These are phyloP conservation scores for Albophoma yamanashiensis DNA, from an alignment of 2,329 filamentous ascomycete species.

Conservation along the genomic window DNA sequence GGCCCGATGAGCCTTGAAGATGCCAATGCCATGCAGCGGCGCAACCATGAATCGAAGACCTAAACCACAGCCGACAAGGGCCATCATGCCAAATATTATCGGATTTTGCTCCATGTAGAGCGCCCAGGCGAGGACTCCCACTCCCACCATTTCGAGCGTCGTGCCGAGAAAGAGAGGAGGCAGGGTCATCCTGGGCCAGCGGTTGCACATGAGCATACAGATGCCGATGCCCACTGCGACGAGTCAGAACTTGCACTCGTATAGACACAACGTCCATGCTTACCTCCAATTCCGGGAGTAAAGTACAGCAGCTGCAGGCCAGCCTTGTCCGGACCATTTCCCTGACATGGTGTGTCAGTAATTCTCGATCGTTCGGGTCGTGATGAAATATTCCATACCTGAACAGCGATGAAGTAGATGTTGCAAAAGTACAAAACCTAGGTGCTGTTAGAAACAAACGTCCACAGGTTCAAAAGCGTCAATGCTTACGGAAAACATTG, in stretches of 20 bases:
- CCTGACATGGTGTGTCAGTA: constrained; percentile 17
- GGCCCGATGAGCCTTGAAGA: constrained; percentile 47
- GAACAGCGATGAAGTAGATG: constrained; percentile 55
- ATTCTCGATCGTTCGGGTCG: background rate
- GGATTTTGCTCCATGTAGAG: constrained; percentile 35
- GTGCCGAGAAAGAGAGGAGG: constrained; percentile 45
- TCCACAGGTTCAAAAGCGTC: background rate
- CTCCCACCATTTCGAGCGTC: constrained; percentile 44
- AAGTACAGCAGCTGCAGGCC: constrained; percentile 52
- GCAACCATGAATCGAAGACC: constrained; percentile 56
- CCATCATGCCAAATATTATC: constrained; percentile 56
- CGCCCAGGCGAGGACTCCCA: constrained; percentile 47
- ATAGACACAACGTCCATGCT: background rate
- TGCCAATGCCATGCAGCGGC: constrained; percentile 50
- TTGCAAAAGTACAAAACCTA: constrained; percentile 57
- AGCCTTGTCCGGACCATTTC: constrained; percentile 36
- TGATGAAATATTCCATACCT: constrained; percentile 11
- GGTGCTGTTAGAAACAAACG: background rate
- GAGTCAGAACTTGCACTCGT: background rate
- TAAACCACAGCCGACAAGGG: constrained; percentile 49
- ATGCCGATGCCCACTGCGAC: constrained; percentile 40
- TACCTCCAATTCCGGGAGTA: constrained; percentile 50
- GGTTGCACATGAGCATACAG: constrained; percentile 49
- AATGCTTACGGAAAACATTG: constrained; percentile 33
- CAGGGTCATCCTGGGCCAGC: constrained; percentile 51